Percentiles rank a stretch among this genome's conserved stretches.
Conservation (phyloP, 2,329 filamentous ascomycete genomes). For the Neopestalotiopsis sp. region DNA sequence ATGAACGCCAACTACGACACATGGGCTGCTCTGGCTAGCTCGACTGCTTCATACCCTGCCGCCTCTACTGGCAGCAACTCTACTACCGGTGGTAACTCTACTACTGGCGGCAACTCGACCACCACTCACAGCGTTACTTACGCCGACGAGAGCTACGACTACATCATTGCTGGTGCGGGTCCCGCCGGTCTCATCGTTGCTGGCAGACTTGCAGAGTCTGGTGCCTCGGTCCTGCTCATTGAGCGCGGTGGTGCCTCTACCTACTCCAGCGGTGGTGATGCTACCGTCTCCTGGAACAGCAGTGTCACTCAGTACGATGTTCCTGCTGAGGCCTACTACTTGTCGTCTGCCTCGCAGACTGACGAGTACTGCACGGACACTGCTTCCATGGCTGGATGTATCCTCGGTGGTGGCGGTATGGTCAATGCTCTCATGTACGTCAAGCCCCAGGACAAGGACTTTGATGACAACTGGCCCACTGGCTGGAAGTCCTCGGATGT, state of each 20-base stretch:
- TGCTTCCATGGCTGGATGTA: constrained; percentile 40
- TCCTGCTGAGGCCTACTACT: constrained; percentile 33
- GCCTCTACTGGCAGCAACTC: constrained; percentile 21
- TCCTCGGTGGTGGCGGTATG: constrained; percentile 42
- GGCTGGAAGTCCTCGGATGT: constrained; percentile 37
- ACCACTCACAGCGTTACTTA: constrained; percentile 28
- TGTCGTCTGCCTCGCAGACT: constrained; percentile 28
- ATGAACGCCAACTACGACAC: constrained; percentile 39
- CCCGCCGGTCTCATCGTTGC: constrained; percentile 42
- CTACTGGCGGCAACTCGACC: constrained; percentile 24
- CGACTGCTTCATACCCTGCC: constrained; percentile 19
- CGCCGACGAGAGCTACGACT: constrained; percentile 44
- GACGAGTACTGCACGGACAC: constrained; percentile 42
- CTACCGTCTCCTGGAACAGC: constrained; percentile 38
- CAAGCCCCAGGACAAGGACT: constrained; percentile 38
- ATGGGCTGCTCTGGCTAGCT: constrained; percentile 31
- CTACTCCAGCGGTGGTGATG: constrained; percentile 36
- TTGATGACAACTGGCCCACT: constrained; percentile 35
- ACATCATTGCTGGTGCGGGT: constrained; percentile 45
- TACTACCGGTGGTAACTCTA: constrained; percentile 21
- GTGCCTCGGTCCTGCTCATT: constrained; percentile 42
- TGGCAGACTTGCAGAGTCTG: constrained; percentile 42
- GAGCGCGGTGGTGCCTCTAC: constrained; percentile 44
- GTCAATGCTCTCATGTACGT: constrained; percentile 42
- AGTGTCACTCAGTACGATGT: constrained; percentile 38